A percentile compares a stretch with the other conserved stretches of the same genome.
Evolutionary conservation across 2,329 filamentous ascomycete species (phyloP).

Genomic region (Diplocarpon mali): DNA sequence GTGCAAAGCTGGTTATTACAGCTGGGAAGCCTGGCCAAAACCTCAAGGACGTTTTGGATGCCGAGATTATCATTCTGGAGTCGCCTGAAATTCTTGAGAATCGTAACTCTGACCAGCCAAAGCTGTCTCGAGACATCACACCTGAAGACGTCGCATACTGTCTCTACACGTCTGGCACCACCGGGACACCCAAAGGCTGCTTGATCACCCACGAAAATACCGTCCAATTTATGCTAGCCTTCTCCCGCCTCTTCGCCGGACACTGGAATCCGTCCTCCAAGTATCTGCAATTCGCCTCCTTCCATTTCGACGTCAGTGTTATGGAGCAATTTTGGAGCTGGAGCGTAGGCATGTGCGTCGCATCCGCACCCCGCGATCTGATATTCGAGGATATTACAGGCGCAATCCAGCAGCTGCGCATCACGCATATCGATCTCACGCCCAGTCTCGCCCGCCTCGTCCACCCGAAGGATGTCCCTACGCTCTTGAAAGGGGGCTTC

Average conservation of each 20-base stretch:
- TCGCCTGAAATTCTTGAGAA: constrained; percentile 14
- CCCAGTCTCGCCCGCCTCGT: constrained; percentile 74
- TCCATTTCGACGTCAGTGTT: constrained; percentile 90
- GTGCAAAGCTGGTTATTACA: constrained; percentile 51
- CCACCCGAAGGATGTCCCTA: constrained; percentile 70
- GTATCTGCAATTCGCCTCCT: constrained; percentile 88
- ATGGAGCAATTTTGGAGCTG: constrained; percentile 94
- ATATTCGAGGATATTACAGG: constrained; percentile 73
- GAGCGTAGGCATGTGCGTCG: constrained; percentile 78
- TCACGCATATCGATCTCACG: constrained; percentile 88
- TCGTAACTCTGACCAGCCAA: constrained; percentile 18
- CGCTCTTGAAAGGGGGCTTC: constrained; percentile 71
- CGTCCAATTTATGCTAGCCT: constrained; percentile 81
- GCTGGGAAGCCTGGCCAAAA: constrained; percentile 34
- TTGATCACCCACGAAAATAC: constrained; percentile 82
- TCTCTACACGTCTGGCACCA: constrained; percentile 30
- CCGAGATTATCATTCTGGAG: constrained; percentile 19
- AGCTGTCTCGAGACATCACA: constrained; percentile 14
- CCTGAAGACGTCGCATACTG: constrained; percentile 26
- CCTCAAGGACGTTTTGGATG: constrained; percentile 24
- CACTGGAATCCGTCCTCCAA: constrained; percentile 65
- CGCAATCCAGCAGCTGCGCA: constrained; percentile 58
- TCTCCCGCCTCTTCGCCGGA: constrained; percentile 63
- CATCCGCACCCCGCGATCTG: constrained; percentile 71
- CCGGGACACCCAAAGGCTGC: constrained; percentile 39